These are phyloP conservation scores for Zygosaccharomyces gambellarensis DNA, from an alignment of 805 yeast genomes.

Conservation along the genomic window DNA sequence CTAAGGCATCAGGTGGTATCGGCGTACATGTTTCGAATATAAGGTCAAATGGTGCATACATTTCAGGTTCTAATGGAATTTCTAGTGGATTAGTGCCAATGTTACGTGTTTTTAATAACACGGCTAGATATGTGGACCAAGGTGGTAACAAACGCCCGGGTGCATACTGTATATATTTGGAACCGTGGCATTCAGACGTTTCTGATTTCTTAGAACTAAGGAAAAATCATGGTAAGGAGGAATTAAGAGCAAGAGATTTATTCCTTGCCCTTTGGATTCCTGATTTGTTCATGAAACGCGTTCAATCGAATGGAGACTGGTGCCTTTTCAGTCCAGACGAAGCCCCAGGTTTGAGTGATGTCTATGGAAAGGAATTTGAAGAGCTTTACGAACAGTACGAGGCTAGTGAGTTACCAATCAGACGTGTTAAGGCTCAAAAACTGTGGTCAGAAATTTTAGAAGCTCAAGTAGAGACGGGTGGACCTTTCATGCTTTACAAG, in stretches of 20 bases:
- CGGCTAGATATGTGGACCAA: constrained; percentile 96
- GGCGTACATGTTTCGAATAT: constrained; percentile 87
- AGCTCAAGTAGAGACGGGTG: constrained; percentile 94
- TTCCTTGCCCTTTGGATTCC: constrained; percentile 95
- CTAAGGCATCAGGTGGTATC: constrained; percentile 94
- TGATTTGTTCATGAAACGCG: constrained; percentile 89
- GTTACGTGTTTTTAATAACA: constrained; percentile 90
- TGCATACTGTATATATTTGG: constrained; percentile 88
- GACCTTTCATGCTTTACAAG: constrained; percentile 90
- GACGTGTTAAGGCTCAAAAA: constrained; percentile 69
- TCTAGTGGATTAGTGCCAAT: constrained; percentile 94
- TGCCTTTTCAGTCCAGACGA: constrained; percentile 83
- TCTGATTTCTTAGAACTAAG: constrained; percentile 81
- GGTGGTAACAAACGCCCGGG: constrained; percentile 99
- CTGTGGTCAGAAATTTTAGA: constrained; percentile 86
- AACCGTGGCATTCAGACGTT: constrained; percentile 96
- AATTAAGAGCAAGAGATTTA: constrained; percentile 84
- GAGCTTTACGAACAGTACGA: constrained; percentile 69
- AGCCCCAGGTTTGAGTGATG: constrained; percentile 80
- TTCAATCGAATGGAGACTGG: constrained; percentile 76
- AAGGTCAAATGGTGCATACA: constrained; percentile 79
- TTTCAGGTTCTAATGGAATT: constrained; percentile 88
- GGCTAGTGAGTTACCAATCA: constrained; percentile 30
- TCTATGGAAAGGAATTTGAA: constrained; percentile 80
- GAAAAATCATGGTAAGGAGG: constrained; percentile 94